phyloP scores from a whole-genome alignment of 495 filamentous ascomycete genomes.

The Tuber magnatum region DNA sequence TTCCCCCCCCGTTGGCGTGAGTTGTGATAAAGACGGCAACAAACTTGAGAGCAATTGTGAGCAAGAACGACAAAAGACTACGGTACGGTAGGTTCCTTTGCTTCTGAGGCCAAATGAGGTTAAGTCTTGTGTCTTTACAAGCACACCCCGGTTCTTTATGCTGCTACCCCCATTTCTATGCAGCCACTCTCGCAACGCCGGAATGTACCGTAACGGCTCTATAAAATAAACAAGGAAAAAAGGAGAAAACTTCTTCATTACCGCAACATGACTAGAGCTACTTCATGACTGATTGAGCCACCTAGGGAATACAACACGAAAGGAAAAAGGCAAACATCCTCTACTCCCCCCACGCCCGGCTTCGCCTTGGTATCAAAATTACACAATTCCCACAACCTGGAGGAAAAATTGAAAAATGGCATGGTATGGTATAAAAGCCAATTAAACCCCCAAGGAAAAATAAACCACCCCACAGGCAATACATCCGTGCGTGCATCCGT shows the following conservation, averaged over 20 bases:
- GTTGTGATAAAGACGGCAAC: no score
- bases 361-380: not conserved
- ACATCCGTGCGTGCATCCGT: not conserved
- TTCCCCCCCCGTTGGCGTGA: no score
- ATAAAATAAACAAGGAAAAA: conserved; percentile 13
- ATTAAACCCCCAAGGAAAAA: conserved; percentile 9
- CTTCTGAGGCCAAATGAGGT: no score
- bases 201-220: not conserved
- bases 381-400: not conserved
- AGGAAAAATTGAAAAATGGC: not conserved
- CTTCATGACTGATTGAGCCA: conserved; percentile 14
- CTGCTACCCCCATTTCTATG: no score
- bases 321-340: conserved; percentile 13
- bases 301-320: conserved; percentile 21
- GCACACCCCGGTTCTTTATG: no score
- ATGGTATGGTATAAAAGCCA: conserved; percentile 3
- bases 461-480: not conserved
- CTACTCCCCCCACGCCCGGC: conserved; percentile 3
- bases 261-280: conserved; percentile 15
- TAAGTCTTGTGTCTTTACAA: no score
- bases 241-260: conserved; percentile 25
- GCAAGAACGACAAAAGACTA: no score
- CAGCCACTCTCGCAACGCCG: no score
- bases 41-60: no score
- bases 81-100: no score